These are phyloP conservation scores for Drechslerella dactyloides DNA, from an alignment of 2,329 filamentous ascomycete genomes.

Conservation along the genomic window DNA sequence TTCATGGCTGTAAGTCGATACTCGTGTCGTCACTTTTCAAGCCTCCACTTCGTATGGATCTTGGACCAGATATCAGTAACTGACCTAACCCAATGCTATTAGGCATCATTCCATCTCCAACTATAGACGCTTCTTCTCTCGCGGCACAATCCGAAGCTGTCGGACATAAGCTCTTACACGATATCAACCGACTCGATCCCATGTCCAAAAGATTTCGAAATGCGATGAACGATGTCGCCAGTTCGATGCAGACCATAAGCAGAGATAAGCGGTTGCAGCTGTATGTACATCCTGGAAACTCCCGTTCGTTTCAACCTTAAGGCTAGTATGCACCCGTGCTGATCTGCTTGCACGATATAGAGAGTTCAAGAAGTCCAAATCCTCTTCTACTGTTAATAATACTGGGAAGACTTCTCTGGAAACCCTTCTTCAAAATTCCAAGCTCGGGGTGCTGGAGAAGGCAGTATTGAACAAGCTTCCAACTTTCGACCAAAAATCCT, in stretches of 20 bases:
- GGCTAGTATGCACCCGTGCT: no score
- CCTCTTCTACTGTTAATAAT: slow-evolving; percentile 56
- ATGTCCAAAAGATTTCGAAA: slow-evolving; percentile 47
- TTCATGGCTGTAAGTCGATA: slow-evolving; percentile 69
- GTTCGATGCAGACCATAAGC: slow-evolving; percentile 35
- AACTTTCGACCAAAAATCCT: slow-evolving; percentile 25
- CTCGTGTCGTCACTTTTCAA: slow-evolving; percentile 40
- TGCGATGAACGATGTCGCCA: slow-evolving; percentile 30
- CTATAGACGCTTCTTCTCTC: slow-evolving; percentile 65
- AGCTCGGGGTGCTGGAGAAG: slow-evolving; percentile 33
- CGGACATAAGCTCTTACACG: slow-evolving; percentile 33
- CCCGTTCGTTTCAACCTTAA: not conserved
- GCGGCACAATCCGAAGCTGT: slow-evolving; percentile 64
- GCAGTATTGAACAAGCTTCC: slow-evolving; percentile 36
- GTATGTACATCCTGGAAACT: slow-evolving; percentile 10
- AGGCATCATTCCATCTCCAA: slow-evolving; percentile 73
- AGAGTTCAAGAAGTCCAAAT: slow-evolving; percentile 53
- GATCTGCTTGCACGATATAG: not conserved
- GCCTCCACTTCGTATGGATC: slow-evolving; percentile 19
- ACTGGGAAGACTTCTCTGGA: slow-evolving; percentile 51
- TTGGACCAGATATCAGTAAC: slow-evolving; percentile 7
- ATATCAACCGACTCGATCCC: slow-evolving; percentile 47
- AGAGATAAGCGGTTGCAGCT: slow-evolving; percentile 33
- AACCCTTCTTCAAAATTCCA: slow-evolving; percentile 43
- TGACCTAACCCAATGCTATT: slow-evolving; percentile 23